Base-by-base conservation (phyloP, 257 asterid genomes). In the Solanum dulcamara region DNA sequence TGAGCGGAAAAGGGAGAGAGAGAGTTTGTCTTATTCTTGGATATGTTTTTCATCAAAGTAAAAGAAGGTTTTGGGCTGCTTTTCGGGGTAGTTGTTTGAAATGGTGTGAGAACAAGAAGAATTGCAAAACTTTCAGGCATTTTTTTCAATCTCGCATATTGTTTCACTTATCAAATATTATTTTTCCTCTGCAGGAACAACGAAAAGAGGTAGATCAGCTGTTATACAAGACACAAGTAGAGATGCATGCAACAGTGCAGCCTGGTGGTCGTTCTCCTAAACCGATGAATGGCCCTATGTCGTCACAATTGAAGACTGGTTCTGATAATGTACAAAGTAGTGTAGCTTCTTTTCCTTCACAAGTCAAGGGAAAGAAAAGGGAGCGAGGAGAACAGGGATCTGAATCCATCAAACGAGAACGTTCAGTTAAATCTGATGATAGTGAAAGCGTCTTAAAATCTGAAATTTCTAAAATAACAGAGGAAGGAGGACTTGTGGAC, bases 121-220 rank as follows among this genome's bases (percentile, higher is more conserved):
- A 48, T 28, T 46, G 75, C 64, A 46, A 26, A 22, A 35, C 57
- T 72, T 84, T 84, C 55, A 35, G 62, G 30, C 64, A 2, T 46
- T 77, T 2, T 15, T 20, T 48, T 77, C 46, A 12, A 30, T 48
- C 37, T 46, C 18, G 1, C 26, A 28, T 48, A 48, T 26, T 17
- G 64, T 46, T 46, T 77, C 83, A 48, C 83, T 77, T 17, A 77
- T 30, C 32, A 37, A 72, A 14, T 85, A 92, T 77, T 77, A 17
- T 77, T 48, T 77, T 28, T 77, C 83, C 28, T 28, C 83, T 77
- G 24, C 13, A 77, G 95, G 95, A 91, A 55, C 90, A 75, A 46
- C 93, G 90, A 85, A 88, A 92, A 86, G 92, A 89, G 88, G 92
- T 91, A 87, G 89, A 88, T 59, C 87, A 86, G 72, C 90, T 92